Evolutionary conservation across 2,329 filamentous ascomycete species (phyloP), one percentile per base, ranked within the genome.

Genomic region (Arthrocladium fulminans): DNA sequence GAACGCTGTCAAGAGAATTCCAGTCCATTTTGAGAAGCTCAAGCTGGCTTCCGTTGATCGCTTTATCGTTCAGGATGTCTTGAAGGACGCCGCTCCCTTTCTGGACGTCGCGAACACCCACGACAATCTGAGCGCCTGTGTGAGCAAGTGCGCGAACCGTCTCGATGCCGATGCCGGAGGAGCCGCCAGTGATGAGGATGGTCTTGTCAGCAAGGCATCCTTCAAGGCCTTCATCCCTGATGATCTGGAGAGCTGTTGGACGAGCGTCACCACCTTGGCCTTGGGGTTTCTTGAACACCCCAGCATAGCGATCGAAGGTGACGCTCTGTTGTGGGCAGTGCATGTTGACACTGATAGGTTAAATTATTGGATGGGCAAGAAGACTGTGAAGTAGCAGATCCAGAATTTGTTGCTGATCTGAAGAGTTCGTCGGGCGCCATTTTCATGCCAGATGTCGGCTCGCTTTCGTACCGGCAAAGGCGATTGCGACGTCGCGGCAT

Each of bases 51-150:
- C 55, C 40, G 12, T 50, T 24, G 27, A 29, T 29, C 7, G 27
- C 7, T 13, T 29, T 29, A 13, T 29, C 27, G 41, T 60, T 51
- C 2, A 63, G 47, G 17, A 61, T 43, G 35, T 59, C 54, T 2
- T 50, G 51, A 1, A 63, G 51, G 2, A 60, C 59, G 12, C 51
- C 44, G 48, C 62, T 57, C 8, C 61, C 65, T 45, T 67, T 68
- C 7, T 51, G 50, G 1, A 66, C 37, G 45, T 69, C 57, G 1
- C 69, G 59, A 0, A 61, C 68, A 1, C 64, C 63, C 1, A 67
- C 51, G 46, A 62, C 67, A 9, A 72, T 48, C 1, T 51, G 64
- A 0, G 67, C 67, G 4, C 68, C 67, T 0, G 69, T 70, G 6
- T 52, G 44, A 10, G 58, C 51, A 0, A 72, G 54, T 1, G 67